Evolutionary conservation across 2,329 filamentous ascomycete species (phyloP).

Genomic region (Xylaria sp.): DNA sequence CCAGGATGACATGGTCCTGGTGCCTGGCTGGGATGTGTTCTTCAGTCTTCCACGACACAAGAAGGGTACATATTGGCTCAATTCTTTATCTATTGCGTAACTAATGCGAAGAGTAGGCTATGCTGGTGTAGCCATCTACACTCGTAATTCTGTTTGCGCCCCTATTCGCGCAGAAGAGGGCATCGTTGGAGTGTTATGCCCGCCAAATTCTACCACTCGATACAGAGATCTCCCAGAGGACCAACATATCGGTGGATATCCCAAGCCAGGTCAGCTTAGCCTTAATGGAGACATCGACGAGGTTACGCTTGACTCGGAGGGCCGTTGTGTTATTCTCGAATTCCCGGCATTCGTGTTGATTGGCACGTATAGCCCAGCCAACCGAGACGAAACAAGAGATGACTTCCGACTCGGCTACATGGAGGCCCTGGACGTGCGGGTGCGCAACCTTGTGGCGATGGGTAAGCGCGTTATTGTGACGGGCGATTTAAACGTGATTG

Average conservation of each 20-base stretch:
- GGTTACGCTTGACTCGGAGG: constrained; percentile 76
- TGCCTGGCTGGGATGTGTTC: constrained; percentile 92
- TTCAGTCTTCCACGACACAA: constrained; percentile 92
- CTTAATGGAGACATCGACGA: constrained; percentile 62
- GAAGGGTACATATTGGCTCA: constrained; percentile 57
- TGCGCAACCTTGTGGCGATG: constrained; percentile 73
- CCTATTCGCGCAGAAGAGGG: constrained; percentile 92
- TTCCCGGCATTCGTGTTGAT: constrained; percentile 93
- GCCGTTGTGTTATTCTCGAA: constrained; percentile 83
- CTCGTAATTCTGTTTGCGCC: constrained; percentile 75
- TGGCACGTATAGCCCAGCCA: constrained; percentile 87
- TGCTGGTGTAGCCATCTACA: constrained; percentile 93
- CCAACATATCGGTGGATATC: constrained; percentile 85
- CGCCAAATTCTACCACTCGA: constrained; percentile 62
- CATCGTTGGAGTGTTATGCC: constrained; percentile 73
- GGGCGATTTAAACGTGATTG: constrained; percentile 80
- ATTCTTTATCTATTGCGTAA: neutral
- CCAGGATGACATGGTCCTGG: constrained; percentile 89
- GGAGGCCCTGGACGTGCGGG: constrained; percentile 70
- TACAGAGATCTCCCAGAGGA: constrained; percentile 71
- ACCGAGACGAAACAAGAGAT: constrained; percentile 75
- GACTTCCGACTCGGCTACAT: constrained; percentile 79
- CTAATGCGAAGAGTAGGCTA: constrained; percentile 58
- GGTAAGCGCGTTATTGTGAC: constrained; percentile 83
- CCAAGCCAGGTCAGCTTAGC: constrained; percentile 66